Conservation (phyloP, 1,139 yeast species). For the Candida sp. region DNA sequence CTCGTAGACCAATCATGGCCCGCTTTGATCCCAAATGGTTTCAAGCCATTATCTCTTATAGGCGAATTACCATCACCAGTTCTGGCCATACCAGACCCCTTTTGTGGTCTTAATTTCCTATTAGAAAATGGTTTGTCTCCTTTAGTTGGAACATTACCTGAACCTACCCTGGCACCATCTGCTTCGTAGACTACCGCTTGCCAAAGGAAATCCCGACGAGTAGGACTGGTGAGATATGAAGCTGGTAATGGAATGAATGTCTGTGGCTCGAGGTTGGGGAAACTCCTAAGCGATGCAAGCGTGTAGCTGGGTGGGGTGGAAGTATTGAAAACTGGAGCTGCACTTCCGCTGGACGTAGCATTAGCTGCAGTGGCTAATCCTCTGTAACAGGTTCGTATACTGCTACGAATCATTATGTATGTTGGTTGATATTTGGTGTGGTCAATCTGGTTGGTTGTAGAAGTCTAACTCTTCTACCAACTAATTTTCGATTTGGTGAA, state of each 20-base stretch:
- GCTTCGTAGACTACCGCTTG: conserved; percentile 92
- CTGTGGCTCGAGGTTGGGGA: conserved; percentile 88
- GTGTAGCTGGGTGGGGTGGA: conserved; percentile 68
- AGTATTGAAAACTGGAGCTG: conserved; percentile 16
- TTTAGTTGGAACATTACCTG: conserved; percentile 83
- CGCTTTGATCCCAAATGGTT: conserved; percentile 87
- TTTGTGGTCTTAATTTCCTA: conserved; percentile 80
- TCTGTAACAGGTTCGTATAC: conserved; percentile 9
- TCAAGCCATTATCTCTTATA: conserved; percentile 82
- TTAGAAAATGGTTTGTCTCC: conserved; percentile 85
- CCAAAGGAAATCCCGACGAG: conserved; percentile 92
- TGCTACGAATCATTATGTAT: background rate
- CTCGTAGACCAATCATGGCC: conserved; percentile 87
- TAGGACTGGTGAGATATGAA: conserved; percentile 62
- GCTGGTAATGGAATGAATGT: conserved; percentile 74
- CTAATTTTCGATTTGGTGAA: background rate
- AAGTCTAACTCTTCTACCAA: background rate
- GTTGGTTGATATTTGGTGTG: background rate
- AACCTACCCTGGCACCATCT: conserved; percentile 85
- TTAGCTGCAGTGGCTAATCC: conserved; percentile 28
- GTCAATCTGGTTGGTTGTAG: too few species aligned
- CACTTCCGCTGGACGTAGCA: conserved; percentile 4
- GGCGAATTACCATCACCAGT: conserved; percentile 97
- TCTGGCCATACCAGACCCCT: conserved; percentile 95
- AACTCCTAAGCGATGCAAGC: conserved; percentile 74